Percentiles rank a stretch among this genome's conserved stretches.
Conservation (phyloP, 305 asterid species). For the Solanum aculeatissimum region DNA sequence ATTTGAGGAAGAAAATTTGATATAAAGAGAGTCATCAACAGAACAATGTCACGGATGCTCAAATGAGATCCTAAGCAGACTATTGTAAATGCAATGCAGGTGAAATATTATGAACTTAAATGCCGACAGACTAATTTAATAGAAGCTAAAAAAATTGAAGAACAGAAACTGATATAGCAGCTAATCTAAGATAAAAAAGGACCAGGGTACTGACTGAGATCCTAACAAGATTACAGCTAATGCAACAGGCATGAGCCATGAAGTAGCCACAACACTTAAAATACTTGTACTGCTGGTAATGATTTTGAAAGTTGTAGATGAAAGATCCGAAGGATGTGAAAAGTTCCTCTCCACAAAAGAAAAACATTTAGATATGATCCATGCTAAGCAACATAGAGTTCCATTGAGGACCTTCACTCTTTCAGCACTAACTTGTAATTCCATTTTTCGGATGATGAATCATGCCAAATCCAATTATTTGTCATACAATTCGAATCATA, state of each 20-base stretch:
- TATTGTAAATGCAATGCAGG: background rate
- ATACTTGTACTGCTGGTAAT: background rate
- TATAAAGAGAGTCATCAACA: background rate
- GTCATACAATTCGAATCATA: background rate
- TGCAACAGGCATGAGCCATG: background rate
- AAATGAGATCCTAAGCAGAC: background rate
- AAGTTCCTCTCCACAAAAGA: background rate
- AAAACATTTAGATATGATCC: background rate
- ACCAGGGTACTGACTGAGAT: background rate
- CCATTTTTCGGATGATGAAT: background rate
- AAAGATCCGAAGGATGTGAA: background rate
- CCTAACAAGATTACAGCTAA: background rate
- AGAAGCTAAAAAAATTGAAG: background rate
- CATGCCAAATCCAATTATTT: background rate
- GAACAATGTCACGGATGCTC: background rate
- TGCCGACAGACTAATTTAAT: background rate
- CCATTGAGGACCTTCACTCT: background rate
- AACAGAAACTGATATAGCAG: background rate
- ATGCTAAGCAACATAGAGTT: background rate
- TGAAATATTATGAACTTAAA: background rate
- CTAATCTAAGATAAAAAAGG: background rate
- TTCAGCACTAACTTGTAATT: background rate
- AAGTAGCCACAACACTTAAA: background rate
- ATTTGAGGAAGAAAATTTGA: background rate
- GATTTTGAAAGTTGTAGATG: background rate